Evolutionary conservation across 1,139 yeast genomes (phyloP), one percentile per base, ranked within the genome.

Genomic region (Debaryomycetaceae sp.): DNA sequence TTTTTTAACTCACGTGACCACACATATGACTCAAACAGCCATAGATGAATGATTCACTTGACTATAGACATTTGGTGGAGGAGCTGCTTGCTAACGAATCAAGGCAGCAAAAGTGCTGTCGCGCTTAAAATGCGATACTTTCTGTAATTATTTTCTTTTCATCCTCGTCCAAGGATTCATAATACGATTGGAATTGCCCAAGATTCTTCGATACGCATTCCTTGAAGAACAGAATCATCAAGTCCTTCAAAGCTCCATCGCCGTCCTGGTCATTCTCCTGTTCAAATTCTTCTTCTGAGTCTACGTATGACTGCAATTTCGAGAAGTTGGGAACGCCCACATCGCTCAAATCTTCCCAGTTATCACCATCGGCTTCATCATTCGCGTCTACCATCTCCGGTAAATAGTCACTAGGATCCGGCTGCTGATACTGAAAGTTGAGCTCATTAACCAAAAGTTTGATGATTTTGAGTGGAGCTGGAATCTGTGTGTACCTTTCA

Each of bases 331-430:
- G 78, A 1, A 78, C 82, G 1, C 83, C 87, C 38, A 78, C 64
- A 46, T 76, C 83, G 9, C 85, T 91, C 54, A 86, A 68, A 56
- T 88, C 96, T 58, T 89, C 96, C 95, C 96, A 90, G 9, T 61
- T 77, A 9, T 61, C 73, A 11, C n/a, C 33, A 27, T 68, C 83
- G n/a, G 66, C 82, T 1, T 62, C 78, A 1, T 51, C 74, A 0
- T 55, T 70, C 2, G 54, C 66, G 5, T 52, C 65, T 11, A 49
- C 62, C 13, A 56, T 58, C 39, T 56, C 60, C 8, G 71, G 64
- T 41, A 69, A 57, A 50, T 63, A 63, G 45, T 68, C 76, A 37
- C 64, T 62, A 0, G 72, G 69, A 52, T 71, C 68, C 31, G 78
- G 69, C 60, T 76, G 68, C 58, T 74, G 72, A 46, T 69, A 63